phyloP scores from a whole-genome alignment of 2,329 filamentous ascomycete species.

The Nemania bipapillata region DNA sequence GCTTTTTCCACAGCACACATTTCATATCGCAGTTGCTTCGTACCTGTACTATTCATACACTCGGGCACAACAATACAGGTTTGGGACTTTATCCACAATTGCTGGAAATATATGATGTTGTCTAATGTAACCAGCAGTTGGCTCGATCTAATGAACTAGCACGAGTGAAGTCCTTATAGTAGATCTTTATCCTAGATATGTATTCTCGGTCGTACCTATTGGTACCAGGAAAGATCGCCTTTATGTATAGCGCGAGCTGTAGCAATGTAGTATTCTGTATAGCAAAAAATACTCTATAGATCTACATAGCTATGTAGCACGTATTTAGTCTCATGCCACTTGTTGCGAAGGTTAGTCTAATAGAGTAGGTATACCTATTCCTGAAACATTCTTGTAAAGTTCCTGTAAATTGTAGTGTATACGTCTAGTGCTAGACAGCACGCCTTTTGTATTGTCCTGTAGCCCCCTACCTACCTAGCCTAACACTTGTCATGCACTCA shows the following conservation, averaged over 20 bases:
- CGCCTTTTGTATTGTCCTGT: neutral
- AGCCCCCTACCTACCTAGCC: neutral
- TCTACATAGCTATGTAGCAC: too few relatives aligned
- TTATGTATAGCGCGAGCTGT: neutral
- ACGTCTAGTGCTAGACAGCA: neutral
- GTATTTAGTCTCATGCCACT: too few relatives aligned
- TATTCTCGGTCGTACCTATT: neutral
- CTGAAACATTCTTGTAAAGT: too few relatives aligned
- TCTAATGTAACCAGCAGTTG: neutral
- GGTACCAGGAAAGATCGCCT: neutral
- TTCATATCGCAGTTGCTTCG: conserved; percentile 16
- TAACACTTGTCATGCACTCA: neutral
- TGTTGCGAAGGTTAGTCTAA: too few relatives aligned
- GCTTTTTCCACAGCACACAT: conserved; percentile 10
- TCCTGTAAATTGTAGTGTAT: neutral
- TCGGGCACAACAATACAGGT: neutral
- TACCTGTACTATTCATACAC: neutral
- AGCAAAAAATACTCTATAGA: too few relatives aligned
- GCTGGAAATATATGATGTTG: neutral
- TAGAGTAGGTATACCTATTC: neutral
- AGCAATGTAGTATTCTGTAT: neutral
- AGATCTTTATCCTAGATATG: neutral
- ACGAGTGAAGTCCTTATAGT: neutral
- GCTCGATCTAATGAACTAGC: neutral
- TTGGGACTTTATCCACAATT: neutral